These are phyloP conservation scores for Corrigiola litoralis DNA, from an alignment of 179 eudicot species.

Conservation along the genomic window DNA sequence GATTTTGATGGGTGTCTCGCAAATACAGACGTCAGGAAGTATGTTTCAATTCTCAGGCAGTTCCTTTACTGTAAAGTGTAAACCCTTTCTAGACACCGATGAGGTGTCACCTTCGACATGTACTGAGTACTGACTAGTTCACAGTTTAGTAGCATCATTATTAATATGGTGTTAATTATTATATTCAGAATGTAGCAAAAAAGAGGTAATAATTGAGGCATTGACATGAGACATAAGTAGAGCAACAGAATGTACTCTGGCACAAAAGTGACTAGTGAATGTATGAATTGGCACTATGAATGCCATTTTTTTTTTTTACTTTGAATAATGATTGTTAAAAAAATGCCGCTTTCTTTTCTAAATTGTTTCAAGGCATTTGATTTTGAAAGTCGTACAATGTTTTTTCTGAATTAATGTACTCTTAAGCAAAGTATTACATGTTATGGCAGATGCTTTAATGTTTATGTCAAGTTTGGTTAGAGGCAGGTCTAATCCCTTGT, in stretches of 20 bases:
- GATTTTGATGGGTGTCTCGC: slow-evolving; percentile 98
- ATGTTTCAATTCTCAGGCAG: slow-evolving; percentile 10
- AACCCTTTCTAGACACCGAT: not conserved
- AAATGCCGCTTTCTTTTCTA: not conserved
- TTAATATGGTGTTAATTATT: not conserved
- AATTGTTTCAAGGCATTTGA: not conserved
- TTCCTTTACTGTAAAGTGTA: not conserved
- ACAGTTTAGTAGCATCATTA: not conserved
- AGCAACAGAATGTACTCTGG: not conserved
- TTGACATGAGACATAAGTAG: not conserved
- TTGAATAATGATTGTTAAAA: not conserved
- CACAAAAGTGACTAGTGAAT: not conserved
- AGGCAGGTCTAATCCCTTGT: not conserved
- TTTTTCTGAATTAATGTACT: not conserved
- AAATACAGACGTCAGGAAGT: slow-evolving; percentile 76
- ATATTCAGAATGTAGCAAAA: not conserved
- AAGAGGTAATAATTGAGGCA: not conserved
- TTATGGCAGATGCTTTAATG: not conserved
- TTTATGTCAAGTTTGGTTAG: not conserved
- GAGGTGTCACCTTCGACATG: not conserved
- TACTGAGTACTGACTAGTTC: not conserved
- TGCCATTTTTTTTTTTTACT: not conserved
- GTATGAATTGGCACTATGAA: not conserved
- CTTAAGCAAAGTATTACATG: not conserved
- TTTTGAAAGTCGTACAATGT: not conserved